These are phyloP conservation scores for Alternaria solani DNA, from an alignment of 2,329 filamentous ascomycete genomes.

Conservation along the genomic window DNA sequence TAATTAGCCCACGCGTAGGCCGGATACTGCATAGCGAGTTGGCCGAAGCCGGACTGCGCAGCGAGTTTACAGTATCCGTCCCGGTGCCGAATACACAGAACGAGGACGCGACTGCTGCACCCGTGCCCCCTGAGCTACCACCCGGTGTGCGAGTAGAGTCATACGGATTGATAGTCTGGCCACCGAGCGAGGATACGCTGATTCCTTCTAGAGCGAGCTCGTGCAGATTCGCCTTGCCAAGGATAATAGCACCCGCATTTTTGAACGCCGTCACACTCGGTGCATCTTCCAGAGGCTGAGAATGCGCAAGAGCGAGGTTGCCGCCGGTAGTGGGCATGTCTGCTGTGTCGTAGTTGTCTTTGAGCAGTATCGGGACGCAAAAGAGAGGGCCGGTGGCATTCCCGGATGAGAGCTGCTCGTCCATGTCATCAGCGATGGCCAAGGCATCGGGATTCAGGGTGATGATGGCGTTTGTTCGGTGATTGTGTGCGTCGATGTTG, in stretches of 20 bases:
- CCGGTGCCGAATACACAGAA: conserved; percentile 67
- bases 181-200: conserved; percentile 68
- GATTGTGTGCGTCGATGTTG: conserved; percentile 66
- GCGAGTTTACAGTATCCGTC: conserved; percentile 69
- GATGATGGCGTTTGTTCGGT: conserved; percentile 65
- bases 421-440: conserved; percentile 59
- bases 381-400: conserved; percentile 64
- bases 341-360: conserved; percentile 69
- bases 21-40: conserved; percentile 68
- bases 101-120: conserved; percentile 65
- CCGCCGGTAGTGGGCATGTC: conserved; percentile 67
- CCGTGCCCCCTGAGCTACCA: conserved; percentile 70
- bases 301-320: conserved; percentile 59
- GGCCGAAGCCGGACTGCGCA: conserved; percentile 67
- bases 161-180: conserved; percentile 73
- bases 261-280: conserved; percentile 60
- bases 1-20: conserved; percentile 64
- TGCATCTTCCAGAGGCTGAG: conserved; percentile 59
- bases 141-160: conserved; percentile 70
- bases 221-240: conserved; percentile 68
- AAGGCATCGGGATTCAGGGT: conserved; percentile 61
- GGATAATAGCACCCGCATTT: conserved; percentile 62
- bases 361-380: conserved; percentile 68
- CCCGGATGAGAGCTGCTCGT: conserved; percentile 56
- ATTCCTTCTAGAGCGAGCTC: conserved; percentile 71